These are phyloP conservation scores for Pseudotsuga menziesii DNA, from an alignment of 75 land plant species.

Conservation along the genomic window DNA sequence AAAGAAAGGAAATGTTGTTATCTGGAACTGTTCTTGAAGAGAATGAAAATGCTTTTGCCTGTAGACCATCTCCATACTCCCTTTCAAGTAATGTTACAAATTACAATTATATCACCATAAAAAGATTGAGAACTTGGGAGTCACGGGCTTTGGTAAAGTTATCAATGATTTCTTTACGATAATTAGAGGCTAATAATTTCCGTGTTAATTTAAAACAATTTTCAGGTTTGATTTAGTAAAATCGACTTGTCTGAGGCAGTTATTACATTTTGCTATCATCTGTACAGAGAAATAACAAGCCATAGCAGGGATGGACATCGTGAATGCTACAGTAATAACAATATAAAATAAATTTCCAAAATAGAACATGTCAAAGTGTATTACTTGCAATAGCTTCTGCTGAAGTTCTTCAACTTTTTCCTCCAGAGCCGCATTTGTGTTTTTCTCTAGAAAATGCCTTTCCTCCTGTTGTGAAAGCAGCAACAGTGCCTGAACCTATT, in stretches of 20 bases:
- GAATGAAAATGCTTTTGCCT: too few species aligned
- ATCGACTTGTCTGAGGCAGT: not conserved
- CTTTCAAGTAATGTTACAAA: not conserved
- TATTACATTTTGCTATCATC: not conserved
- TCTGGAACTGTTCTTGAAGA: too few species aligned
- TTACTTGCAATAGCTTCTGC: constrained; percentile 73
- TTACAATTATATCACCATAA: not conserved
- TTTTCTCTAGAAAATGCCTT: constrained; percentile 70
- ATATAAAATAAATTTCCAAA: not conserved
- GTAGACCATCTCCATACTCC: too few species aligned
- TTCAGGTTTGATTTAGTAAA: not conserved
- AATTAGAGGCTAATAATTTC: not conserved
- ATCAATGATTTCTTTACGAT: not conserved
- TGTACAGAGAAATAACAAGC: not conserved
- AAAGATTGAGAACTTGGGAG: not conserved
- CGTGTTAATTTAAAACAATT: not conserved
- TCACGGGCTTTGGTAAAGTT: not conserved
- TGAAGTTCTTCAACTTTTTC: constrained; percentile 76
- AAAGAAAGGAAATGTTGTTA: too few species aligned
- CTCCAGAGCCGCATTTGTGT: constrained; percentile 70
- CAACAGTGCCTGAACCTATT: constrained; percentile 76
- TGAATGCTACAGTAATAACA: not conserved
- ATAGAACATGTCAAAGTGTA: not conserved
- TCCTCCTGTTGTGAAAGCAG: constrained; percentile 96
- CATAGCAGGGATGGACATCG: not conserved